A percentile compares a stretch with the other conserved stretches of the same genome.
These are phyloP conservation scores for Gentiana macrophylla DNA, from an alignment of 257 asterid genomes.

Conservation along the genomic window DNA sequence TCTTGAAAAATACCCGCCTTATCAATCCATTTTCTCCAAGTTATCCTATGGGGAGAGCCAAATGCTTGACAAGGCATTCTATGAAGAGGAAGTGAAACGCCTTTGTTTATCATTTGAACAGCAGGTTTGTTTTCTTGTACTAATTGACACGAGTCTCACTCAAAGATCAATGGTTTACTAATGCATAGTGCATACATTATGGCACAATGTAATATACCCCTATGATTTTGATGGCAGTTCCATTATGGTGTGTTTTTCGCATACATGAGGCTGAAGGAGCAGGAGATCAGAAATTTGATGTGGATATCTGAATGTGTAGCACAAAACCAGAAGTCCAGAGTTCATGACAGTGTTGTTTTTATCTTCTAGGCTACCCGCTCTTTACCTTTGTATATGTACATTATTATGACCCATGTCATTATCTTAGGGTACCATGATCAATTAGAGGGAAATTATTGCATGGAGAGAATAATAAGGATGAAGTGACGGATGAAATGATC, in stretches of 20 bases:
- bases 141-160: no score
- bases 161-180: no score
- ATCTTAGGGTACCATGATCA: no score
- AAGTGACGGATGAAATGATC: no score
- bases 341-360: no score
- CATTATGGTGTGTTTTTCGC: constrained; percentile 80
- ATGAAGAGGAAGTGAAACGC: constrained; percentile 91
- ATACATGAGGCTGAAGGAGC: constrained; percentile 86
- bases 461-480: no score
- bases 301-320: constrained; percentile 96
- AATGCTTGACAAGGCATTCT: constrained; percentile 94
- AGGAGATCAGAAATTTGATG: constrained; percentile 91
- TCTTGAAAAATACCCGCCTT: constrained; percentile 89
- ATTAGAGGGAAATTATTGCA: no score
- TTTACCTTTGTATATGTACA: no score
- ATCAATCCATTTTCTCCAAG: constrained; percentile 69
- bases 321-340: constrained; percentile 76
- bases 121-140: constrained; percentile 47
- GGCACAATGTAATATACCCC: no score
- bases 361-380: no score
- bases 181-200: no score
- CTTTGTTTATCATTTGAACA: constrained; percentile 92
- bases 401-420: no score
- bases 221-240: constrained; percentile 34
- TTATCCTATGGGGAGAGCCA: constrained; percentile 95